phyloP scores from a whole-genome alignment of 2,329 filamentous ascomycete species.

The Didymella exigua region DNA sequence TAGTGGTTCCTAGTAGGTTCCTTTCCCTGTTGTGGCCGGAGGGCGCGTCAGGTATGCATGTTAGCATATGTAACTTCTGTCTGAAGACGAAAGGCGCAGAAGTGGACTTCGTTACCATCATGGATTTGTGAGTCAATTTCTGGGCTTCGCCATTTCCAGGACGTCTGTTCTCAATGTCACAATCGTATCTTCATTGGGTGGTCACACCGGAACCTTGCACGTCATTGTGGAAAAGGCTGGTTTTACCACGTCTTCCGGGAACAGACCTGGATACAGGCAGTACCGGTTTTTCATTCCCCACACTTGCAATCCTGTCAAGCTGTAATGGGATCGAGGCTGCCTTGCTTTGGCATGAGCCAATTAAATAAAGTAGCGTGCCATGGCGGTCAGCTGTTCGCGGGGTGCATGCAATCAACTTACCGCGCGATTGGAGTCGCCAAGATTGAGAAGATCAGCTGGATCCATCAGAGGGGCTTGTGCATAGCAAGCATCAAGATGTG shows the following conservation, averaged over 20 bases:
- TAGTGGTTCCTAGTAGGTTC: neutral
- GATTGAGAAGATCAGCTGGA: conserved; percentile 7
- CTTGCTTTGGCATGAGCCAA: neutral
- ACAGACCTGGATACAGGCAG: neutral
- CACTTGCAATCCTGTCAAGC: neutral
- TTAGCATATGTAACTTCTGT: neutral
- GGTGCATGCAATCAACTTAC: neutral
- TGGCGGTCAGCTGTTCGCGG: conserved; percentile 2
- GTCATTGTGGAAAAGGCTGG: neutral
- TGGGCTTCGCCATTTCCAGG: neutral
- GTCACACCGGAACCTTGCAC: neutral
- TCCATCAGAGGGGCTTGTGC: conserved; percentile 16
- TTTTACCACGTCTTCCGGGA: neutral
- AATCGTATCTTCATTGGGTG: neutral
- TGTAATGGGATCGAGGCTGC: neutral
- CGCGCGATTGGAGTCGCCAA: conserved; percentile 5
- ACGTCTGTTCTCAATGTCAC: neutral
- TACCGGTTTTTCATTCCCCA: neutral
- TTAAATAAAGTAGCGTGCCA: neutral
- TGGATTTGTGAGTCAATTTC: neutral
- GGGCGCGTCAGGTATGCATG: neutral
- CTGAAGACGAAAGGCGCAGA: neutral
- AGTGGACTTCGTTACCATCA: neutral
- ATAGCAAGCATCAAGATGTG: conserved; percentile 21
- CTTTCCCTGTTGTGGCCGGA: neutral